Evolutionary conservation across 257 asterid species (phyloP).

Genomic region (Scutellaria barbata): DNA sequence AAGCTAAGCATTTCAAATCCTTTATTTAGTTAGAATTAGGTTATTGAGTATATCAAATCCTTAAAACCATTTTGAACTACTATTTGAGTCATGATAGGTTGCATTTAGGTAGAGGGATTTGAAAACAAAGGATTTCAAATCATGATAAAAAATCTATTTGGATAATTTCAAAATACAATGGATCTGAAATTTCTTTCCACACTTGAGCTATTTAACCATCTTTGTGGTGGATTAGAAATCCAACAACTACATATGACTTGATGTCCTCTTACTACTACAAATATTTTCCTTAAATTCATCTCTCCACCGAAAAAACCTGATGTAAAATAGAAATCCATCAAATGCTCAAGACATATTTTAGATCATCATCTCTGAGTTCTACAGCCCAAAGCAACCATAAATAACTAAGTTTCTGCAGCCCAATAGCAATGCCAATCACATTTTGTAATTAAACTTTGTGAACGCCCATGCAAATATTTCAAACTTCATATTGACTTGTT

Average conservation of each 20-base stretch:
- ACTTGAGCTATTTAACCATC: background rate
- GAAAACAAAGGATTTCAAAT: background rate
- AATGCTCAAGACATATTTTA: conserved; percentile 2
- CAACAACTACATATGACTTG: conserved; percentile 1
- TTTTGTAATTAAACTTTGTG: background rate
- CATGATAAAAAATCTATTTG: conserved; percentile 7
- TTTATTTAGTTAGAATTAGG: background rate
- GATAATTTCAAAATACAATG: background rate
- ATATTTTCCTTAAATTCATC: conserved; percentile 5
- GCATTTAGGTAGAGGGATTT: background rate
- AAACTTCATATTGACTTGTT: background rate
- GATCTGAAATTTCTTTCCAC: background rate
- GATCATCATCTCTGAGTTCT: background rate
- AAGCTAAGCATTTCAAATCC: conserved; percentile 4
- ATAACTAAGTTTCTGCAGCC: conserved; percentile 23
- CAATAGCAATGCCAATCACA: background rate
- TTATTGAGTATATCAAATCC: background rate
- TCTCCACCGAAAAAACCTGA: background rate
- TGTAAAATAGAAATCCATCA: conserved; percentile 9
- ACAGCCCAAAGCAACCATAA: conserved; percentile 7
- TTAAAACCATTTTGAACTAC: conserved; percentile 13
- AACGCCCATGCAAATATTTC: background rate
- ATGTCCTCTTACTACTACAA: background rate
- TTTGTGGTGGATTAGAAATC: background rate
- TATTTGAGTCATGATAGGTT: background rate